Conservation (phyloP, 2,329 filamentous ascomycete species). For the Alternaria sp. region DNA sequence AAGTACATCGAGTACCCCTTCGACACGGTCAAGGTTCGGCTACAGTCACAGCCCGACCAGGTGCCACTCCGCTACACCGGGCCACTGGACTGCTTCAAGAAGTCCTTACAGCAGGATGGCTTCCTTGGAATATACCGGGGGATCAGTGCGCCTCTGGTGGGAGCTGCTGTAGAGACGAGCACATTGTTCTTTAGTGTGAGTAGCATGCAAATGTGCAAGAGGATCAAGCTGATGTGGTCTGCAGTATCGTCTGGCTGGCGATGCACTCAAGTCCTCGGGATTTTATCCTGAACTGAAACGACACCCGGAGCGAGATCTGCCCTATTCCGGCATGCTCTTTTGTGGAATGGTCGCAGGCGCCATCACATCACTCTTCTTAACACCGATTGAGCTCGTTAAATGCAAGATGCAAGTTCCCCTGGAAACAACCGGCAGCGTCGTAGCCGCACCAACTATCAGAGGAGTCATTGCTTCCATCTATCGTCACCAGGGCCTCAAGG, state of each 20-base stretch:
- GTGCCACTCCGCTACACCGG: slow-evolving; percentile 82
- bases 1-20: slow-evolving; percentile 99
- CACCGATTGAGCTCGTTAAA: slow-evolving; percentile 95
- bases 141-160: slow-evolving; percentile 87
- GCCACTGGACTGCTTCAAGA: slow-evolving; percentile 89
- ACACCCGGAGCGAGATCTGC: slow-evolving; percentile 62
- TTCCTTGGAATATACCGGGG: slow-evolving; percentile 84
- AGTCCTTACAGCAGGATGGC: slow-evolving; percentile 83
- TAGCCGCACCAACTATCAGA: slow-evolving; percentile 67
- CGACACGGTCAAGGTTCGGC: slow-evolving; percentile 95
- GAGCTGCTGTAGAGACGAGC: slow-evolving; percentile 90
- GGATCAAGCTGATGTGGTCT: slow-evolving; percentile 23
- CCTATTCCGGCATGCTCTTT: slow-evolving; percentile 75
- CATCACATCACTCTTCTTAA: slow-evolving; percentile 88
- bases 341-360: slow-evolving; percentile 88
- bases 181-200: slow-evolving; percentile 83
- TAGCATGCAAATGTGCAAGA: neutral
- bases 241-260: slow-evolving; percentile 58
- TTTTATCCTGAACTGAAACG: slow-evolving; percentile 58
- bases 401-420: slow-evolving; percentile 92
- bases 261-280: slow-evolving; percentile 66
- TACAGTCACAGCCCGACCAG: slow-evolving; percentile 92
- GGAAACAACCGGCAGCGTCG: slow-evolving; percentile 45
- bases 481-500: slow-evolving; percentile 77
- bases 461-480: slow-evolving; percentile 80